A percentile compares a stretch with the other conserved stretches of the same genome.
Evolutionary conservation across 495 filamentous ascomycete genomes (phyloP).

Genomic region (Rostrohypoxylon terebratum): DNA sequence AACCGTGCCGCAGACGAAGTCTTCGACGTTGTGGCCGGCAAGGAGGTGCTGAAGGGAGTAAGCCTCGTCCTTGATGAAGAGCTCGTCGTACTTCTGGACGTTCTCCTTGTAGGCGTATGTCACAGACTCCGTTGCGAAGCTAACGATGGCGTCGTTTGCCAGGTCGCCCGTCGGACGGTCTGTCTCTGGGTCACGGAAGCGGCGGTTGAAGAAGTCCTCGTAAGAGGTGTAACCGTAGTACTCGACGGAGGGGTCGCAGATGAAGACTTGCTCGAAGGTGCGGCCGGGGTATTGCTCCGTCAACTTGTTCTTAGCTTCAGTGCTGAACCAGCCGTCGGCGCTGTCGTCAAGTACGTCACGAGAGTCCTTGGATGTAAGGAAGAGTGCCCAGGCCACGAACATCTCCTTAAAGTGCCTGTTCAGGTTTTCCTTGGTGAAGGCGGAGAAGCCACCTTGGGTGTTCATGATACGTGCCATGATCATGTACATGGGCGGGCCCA

Average conservation of each 20-base stretch:
- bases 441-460: constrained; percentile 29
- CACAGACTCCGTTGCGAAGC: constrained; percentile 67
- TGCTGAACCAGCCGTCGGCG: constrained; percentile 68
- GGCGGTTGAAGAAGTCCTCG: constrained; percentile 78
- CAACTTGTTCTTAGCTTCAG: constrained; percentile 34
- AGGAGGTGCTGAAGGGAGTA: constrained; percentile 66
- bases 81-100: constrained; percentile 54
- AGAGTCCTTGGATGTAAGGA: constrained; percentile 27
- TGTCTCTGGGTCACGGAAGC: constrained; percentile 53
- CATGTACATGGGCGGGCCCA: constrained; percentile 29
- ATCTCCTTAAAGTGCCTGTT: constrained; percentile 63
- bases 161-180: constrained; percentile 63
- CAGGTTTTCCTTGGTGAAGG: constrained; percentile 30
- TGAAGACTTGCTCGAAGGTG: constrained; percentile 60
- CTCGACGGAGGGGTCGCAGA: constrained; percentile 56
- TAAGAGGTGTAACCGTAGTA: constrained; percentile 73
- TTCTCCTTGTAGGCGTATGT: constrained; percentile 52
- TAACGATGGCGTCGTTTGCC: constrained; percentile 60
- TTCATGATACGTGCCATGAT: constrained; percentile 27
- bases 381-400: constrained; percentile 51
- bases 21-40: constrained; percentile 46
- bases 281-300: constrained; percentile 33
- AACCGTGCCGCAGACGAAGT: constrained; percentile 66
- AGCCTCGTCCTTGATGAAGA: constrained; percentile 69
- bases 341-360: constrained; percentile 60